phyloP scores from a whole-genome alignment of 2,329 filamentous ascomycete genomes.

The Neofusicoccum sp. region DNA sequence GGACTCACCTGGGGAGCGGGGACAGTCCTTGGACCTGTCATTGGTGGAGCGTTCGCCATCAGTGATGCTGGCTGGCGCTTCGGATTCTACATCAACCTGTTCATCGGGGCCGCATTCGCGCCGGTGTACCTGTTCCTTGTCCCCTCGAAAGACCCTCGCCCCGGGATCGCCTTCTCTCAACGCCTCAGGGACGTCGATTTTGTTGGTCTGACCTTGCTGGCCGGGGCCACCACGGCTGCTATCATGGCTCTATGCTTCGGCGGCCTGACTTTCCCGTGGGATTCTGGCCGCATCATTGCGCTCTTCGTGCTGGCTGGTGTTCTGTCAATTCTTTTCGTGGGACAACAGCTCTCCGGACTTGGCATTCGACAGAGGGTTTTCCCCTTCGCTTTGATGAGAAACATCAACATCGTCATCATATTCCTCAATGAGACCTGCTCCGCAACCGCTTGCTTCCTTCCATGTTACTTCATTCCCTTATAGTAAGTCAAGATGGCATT shows the following conservation, averaged over 20 bases:
- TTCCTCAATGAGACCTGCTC: neutral
- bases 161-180: neutral
- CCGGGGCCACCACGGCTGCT: constrained; percentile 39
- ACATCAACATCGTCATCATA: neutral
- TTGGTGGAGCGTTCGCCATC: constrained; percentile 34
- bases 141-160: constrained; percentile 13
- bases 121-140: neutral
- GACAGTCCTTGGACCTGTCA: constrained; percentile 38
- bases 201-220: constrained; percentile 35
- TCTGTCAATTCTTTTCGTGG: constrained; percentile 41
- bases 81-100: constrained; percentile 21
- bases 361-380: neutral
- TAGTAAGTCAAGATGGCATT: neutral
- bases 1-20: constrained; percentile 39
- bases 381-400: neutral
- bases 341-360: neutral
- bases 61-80: constrained; percentile 45
- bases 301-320: constrained; percentile 48
- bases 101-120: neutral
- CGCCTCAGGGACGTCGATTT: neutral
- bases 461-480: constrained; percentile 36
- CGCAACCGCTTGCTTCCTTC: constrained; percentile 28
- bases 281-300: constrained; percentile 43
- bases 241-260: constrained; percentile 54
- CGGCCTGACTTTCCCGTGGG: constrained; percentile 51